Conservation (phyloP, 768 basidiomycete genomes). For the Gymnopilus dilepis region DNA sequence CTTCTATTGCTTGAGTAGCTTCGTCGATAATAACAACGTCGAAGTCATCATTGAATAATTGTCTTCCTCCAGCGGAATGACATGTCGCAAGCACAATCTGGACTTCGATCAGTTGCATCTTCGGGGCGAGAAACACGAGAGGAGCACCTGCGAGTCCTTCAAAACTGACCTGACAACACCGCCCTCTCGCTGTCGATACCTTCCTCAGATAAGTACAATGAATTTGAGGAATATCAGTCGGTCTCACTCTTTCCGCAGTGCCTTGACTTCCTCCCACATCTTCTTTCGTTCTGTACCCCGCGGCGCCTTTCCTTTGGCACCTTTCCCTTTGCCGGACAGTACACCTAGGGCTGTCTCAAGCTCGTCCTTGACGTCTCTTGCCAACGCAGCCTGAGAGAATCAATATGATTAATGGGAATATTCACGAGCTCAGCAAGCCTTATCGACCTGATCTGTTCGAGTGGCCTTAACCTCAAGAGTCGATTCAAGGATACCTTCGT, state of each 20-base stretch:
- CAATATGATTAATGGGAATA: background rate
- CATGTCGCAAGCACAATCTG: constrained; percentile 93
- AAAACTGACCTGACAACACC: constrained; percentile 85
- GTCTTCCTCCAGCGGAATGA: constrained; percentile 88
- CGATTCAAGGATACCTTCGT: constrained; percentile 65
- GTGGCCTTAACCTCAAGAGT: constrained; percentile 78
- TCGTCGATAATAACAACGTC: constrained; percentile 97
- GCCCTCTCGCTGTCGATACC: constrained; percentile 88
- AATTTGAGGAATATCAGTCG: background rate
- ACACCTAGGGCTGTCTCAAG: constrained; percentile 69
- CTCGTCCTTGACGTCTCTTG: constrained; percentile 89
- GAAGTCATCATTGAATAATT: constrained; percentile 77
- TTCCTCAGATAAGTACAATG: constrained; percentile 33
- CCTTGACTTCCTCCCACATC: constrained; percentile 87
- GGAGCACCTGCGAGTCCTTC: constrained; percentile 69
- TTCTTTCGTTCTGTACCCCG: constrained; percentile 78
- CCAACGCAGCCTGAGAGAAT: constrained; percentile 67
- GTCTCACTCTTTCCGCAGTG: constrained; percentile 86
- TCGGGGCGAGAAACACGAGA: background rate
- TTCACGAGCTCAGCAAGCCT: background rate
- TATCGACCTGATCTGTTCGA: constrained; percentile 63
- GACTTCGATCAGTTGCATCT: background rate
- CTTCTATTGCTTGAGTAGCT: constrained; percentile 96
- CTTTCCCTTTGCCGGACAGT: constrained; percentile 77
- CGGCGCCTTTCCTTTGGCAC: constrained; percentile 71